These are phyloP conservation scores for Corylus avellana DNA, from an alignment of 306 rosid genomes.

Conservation along the genomic window DNA sequence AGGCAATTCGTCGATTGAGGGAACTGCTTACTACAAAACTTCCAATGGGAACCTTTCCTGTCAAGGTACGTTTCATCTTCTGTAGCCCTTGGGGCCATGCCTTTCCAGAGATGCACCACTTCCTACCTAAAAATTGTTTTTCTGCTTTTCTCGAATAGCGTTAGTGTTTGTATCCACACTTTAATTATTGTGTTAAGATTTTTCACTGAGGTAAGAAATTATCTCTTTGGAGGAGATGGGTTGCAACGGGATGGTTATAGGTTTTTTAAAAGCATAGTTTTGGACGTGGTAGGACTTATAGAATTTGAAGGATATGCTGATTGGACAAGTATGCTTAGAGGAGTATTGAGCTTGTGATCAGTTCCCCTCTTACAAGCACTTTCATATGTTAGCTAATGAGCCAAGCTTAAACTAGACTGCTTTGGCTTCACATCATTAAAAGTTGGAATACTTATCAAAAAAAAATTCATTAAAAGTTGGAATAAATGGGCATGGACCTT, in stretches of 20 bases:
- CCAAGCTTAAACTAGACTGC: not conserved
- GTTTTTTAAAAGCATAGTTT: not conserved
- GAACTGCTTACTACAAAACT: slow-evolving; percentile 97
- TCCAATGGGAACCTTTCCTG: slow-evolving; percentile 96
- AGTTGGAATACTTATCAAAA: too few relatives aligned
- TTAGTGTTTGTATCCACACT: not conserved
- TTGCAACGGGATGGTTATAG: not conserved
- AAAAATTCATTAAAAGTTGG: not conserved
- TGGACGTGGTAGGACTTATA: not conserved
- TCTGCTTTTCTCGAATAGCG: not conserved
- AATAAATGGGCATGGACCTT: not conserved
- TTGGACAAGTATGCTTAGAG: not conserved
- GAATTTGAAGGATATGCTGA: not conserved
- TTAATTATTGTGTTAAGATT: not conserved
- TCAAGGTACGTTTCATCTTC: slow-evolving; percentile 67
- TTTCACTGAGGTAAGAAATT: not conserved
- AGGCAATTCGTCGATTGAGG: slow-evolving; percentile 97
- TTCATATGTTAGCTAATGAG: slow-evolving; percentile 1
- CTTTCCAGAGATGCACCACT: slow-evolving; percentile 17
- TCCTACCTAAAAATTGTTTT: not conserved
- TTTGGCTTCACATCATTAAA: not conserved
- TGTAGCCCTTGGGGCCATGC: not conserved
- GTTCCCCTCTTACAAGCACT: not conserved
- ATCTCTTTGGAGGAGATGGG: not conserved
- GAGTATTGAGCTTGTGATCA: not conserved